Conservation (phyloP, 202 grass and related monocot species). For the Carex arenaria region DNA sequence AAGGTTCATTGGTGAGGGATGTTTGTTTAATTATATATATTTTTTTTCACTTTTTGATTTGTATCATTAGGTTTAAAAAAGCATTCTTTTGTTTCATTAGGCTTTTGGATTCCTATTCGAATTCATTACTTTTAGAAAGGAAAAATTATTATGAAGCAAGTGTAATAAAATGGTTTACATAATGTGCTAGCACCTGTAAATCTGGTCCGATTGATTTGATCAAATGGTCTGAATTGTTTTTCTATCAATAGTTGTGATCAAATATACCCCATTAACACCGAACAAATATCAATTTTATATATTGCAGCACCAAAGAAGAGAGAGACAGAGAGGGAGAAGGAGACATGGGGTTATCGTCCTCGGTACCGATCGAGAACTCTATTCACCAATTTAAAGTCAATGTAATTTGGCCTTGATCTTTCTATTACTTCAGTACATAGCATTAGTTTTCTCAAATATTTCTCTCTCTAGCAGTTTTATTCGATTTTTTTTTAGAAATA, state of each 20-base stretch:
- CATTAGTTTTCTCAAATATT: background rate
- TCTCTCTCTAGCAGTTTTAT: background rate
- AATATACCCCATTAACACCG: background rate
- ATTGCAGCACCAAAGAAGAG: conserved; percentile 1
- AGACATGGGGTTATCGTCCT: conserved; percentile 9
- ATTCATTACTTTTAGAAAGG: background rate
- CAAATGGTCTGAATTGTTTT: background rate
- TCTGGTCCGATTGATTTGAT: background rate
- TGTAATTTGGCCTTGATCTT: conserved; percentile 18
- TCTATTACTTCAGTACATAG: background rate
- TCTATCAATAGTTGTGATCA: background rate
- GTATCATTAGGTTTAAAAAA: no score
- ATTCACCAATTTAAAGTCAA: conserved; percentile 92
- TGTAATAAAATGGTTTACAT: background rate
- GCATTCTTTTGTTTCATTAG: no score
- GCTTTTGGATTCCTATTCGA: background rate
- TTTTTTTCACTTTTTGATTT: no score
- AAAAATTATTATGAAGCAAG: background rate
- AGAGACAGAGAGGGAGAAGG: conserved; percentile 9
- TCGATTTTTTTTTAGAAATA: no score
- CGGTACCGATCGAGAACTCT: conserved; percentile 51
- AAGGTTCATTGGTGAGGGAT: background rate
- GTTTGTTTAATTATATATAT: background rate
- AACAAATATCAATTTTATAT: background rate
- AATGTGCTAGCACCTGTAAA: background rate